Evolutionary conservation across 805 yeast species (phyloP).

Genomic region (Kluyveromyces lactis): DNA sequence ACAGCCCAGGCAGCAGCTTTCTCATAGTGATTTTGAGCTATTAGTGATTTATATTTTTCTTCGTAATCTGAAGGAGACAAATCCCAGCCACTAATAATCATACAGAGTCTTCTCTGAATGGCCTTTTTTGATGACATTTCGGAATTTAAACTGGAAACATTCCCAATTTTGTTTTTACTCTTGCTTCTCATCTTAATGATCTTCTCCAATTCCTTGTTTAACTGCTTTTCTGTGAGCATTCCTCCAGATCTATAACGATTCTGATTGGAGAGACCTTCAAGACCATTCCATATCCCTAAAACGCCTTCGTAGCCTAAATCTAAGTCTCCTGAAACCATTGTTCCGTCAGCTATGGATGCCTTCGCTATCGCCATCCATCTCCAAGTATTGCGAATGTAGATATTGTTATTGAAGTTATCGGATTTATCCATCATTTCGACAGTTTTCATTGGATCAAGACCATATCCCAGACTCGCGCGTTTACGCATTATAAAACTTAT

Average conservation of each 20-base stretch:
- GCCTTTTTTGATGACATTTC: constrained; percentile 30
- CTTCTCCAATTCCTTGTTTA: constrained; percentile 28
- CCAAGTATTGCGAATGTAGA: constrained; percentile 76
- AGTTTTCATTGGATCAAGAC: constrained; percentile 57
- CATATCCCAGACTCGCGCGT: constrained; percentile 69
- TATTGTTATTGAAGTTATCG: constrained; percentile 40
- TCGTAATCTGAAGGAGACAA: constrained; percentile 70
- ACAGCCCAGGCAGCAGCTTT: constrained; percentile 98
- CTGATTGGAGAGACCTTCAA: constrained; percentile 42
- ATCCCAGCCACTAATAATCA: constrained; percentile 88
- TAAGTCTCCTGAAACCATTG: constrained; percentile 58
- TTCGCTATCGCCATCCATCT: constrained; percentile 77
- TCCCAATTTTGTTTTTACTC: constrained; percentile 18
- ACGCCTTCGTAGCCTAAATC: constrained; percentile 89
- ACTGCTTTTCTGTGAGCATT: constrained; percentile 24
- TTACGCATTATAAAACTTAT: constrained; percentile 63
- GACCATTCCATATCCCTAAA: constrained; percentile 80
- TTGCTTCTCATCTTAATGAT: constrained; percentile 35
- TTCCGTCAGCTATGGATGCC: constrained; percentile 51
- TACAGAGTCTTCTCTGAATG: constrained; percentile 66
- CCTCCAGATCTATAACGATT: constrained; percentile 35
- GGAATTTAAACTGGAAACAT: constrained; percentile 13
- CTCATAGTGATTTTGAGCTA: constrained; percentile 54
- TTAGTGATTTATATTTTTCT: constrained; percentile 49
- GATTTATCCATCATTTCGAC: constrained; percentile 48